These are phyloP conservation scores for Coniella vitis DNA, from an alignment of 2,329 filamentous ascomycete genomes.

Conservation along the genomic window DNA sequence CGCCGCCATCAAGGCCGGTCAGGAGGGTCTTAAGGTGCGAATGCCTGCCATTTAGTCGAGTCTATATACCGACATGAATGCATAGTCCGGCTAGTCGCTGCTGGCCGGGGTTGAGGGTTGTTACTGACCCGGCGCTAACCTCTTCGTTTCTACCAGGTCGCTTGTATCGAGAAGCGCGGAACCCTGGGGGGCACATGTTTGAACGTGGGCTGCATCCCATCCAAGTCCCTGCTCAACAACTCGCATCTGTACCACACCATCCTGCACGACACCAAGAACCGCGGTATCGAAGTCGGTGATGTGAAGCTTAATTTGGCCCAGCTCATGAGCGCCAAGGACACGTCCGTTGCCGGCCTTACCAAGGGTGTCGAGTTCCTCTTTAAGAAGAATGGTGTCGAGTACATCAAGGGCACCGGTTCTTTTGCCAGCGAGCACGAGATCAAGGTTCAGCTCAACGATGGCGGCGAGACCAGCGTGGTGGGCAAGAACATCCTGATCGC, in stretches of 20 bases:
- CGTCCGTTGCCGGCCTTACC: conserved; percentile 78
- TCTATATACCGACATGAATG: neutral
- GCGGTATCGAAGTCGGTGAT: conserved; percentile 94
- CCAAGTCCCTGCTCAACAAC: conserved; percentile 99
- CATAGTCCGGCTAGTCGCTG: neutral
- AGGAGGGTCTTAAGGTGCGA: conserved; percentile 87
- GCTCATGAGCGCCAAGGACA: conserved; percentile 99
- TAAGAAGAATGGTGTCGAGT: conserved; percentile 99
- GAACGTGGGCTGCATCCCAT: conserved; percentile 98
- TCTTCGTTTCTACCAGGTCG: conserved; percentile 51
- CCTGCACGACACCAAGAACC: conserved; percentile 92
- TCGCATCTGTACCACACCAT: conserved; percentile 97
- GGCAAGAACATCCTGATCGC: conserved; percentile 99
- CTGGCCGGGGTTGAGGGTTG: neutral
- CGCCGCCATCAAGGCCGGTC: conserved; percentile 96
- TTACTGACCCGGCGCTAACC: neutral
- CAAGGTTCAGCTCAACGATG: conserved; percentile 83
- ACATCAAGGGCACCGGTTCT: conserved; percentile 86
- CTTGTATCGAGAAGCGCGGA: conserved; percentile 98
- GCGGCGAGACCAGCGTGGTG: conserved; percentile 77
- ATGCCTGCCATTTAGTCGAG: too few relatives aligned
- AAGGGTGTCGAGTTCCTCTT: conserved; percentile 97
- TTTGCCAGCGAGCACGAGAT: conserved; percentile 88
- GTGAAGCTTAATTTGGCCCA: conserved; percentile 91
- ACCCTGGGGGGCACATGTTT: conserved; percentile 92